Base-by-base conservation (phyloP, 2,329 filamentous ascomycete genomes). In the Volutella citrinella region DNA sequence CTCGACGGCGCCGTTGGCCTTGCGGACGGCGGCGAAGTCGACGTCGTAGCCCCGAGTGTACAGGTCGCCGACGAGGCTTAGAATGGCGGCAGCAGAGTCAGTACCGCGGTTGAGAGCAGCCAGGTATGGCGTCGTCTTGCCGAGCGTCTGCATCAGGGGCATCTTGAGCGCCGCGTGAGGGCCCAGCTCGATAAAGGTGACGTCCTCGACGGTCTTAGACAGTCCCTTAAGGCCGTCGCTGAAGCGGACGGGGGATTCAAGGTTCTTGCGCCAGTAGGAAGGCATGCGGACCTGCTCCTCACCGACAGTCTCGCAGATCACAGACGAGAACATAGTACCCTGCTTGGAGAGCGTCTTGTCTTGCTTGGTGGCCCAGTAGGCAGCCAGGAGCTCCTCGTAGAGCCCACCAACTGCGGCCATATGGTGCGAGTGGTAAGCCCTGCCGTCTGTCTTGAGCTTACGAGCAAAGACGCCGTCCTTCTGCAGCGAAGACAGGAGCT, bases 381-480 rank as follows among this genome's bases (percentile, higher is more conserved):
- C 25, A 13, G 19, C 20, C 15, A 15, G 25, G 12, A 34, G 15
- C 17, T 4, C 5, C 5, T 30, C 29, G 14, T 41, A 41, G 13
- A 30, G 16, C 2, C 4, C 0, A 12, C 27, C 15, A 4, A 43
- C 17, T 1, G 30, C 2, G 4, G 11, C 5, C 40, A 43, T 42
- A 5, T 72, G 67, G 28, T 66, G 63, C 0, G 70, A 74, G 43
- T 75, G 72, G 30, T 74, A 75, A 3, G 70, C 69, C 4, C 64
- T 64, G 12, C 68, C 64, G 8, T n/a, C n/a, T n/a, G 73, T 65
- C 14, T 61, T 58, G 4, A 74, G 58, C 8, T 59, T 61, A 20
- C 63, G 59, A 23, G 65, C 63, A 43, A 74, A 72, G 2, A 68
- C 40, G 17, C 60, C 52, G 26, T 66, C 62, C 27, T 65, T 59